Base-by-base conservation (phyloP, 2,329 filamentous ascomycete genomes). In the Stenocarpella maydis region DNA sequence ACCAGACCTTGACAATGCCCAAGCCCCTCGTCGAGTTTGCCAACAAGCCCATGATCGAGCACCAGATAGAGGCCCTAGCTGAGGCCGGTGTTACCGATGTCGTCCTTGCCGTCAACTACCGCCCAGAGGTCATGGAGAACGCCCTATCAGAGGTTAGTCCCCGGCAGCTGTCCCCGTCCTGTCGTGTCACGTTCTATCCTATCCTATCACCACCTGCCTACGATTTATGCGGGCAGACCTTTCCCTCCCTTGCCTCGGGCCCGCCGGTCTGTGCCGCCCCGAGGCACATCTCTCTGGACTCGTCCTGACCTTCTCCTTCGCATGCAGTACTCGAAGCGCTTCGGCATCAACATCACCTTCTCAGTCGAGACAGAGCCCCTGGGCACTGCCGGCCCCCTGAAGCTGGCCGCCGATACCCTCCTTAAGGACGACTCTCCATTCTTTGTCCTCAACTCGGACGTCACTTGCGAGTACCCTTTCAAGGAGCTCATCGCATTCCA, bases 21-120 rank as follows among this genome's bases (percentile, higher is more conserved):
- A 99, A 98, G 84, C 95, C 96, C 74, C 88, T 99, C 75, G 96
- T 99, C 78, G 95, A 99, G 85, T 99, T 99, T 79, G 94, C 90
- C 79, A 99, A 99, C 88, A 95, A 96, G 85, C 96, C 95, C 80
- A 99, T 99, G 95, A 98, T 99, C 82, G 88, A 97, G 78, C 95
- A 98, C 84, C 95, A 99, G 84, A 93, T 99, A 77, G 94, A 98
- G 85, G 94, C 94, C 74, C 88, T 99, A 75, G 95, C 96, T 75
- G 92, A 91, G 71, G 95, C 94, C 70, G 95, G 95, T 80, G 96
- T 98, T 74, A 98, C 94, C 72, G 95, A 98, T 84, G 97, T 99
- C 78, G 95, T 99, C 68, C 90, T 99, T 69, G 95, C 96, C 72
- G 96, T 99, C 82, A 99, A 99, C 88, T 99, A 99, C 87, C 90